Evolutionary conservation across 2,329 filamentous ascomycete genomes (phyloP).

Genomic region (Celoporthe dispersa): DNA sequence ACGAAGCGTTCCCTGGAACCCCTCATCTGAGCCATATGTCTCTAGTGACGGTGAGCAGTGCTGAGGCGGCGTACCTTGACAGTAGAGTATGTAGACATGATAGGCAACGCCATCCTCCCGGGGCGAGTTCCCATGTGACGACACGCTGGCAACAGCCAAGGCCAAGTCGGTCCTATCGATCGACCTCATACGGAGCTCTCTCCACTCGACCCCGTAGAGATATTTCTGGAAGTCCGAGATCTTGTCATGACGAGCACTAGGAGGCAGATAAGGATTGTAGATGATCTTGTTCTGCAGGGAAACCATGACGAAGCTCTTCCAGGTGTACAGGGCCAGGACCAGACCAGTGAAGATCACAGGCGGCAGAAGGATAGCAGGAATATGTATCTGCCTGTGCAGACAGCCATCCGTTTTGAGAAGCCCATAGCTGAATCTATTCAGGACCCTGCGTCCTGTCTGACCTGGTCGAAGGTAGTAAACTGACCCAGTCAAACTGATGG

Average conservation of each 20-base stretch:
- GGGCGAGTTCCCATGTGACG: slow-evolving; percentile 26
- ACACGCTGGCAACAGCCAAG: slow-evolving; percentile 57
- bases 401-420: not conserved
- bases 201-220: slow-evolving; percentile 68
- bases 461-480: slow-evolving; percentile 20
- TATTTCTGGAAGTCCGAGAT: slow-evolving; percentile 65
- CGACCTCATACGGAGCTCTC: slow-evolving; percentile 63
- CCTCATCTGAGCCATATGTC: not conserved
- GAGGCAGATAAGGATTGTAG: slow-evolving; percentile 77
- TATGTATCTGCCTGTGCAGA: slow-evolving; percentile 40
- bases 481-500: slow-evolving; percentile 26
- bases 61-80: slow-evolving; percentile 50
- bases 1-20: slow-evolving; percentile 61
- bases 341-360: slow-evolving; percentile 70
- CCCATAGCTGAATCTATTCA: slow-evolving; percentile 14
- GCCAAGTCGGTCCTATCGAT: slow-evolving; percentile 69
- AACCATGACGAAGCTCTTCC: slow-evolving; percentile 75
- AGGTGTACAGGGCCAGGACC: slow-evolving; percentile 65
- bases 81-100: slow-evolving; percentile 59
- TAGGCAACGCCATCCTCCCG: not conserved
- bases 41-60: too few relatives aligned
- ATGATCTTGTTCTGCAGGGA: slow-evolving; percentile 82
- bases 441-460: not conserved
- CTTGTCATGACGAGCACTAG: slow-evolving; percentile 69
- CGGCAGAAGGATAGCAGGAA: slow-evolving; percentile 58